Percentiles rank a stretch among this genome's conserved stretches.
Evolutionary conservation across 1,139 yeast species (phyloP).

Genomic region (Hansenula lynferdii): DNA sequence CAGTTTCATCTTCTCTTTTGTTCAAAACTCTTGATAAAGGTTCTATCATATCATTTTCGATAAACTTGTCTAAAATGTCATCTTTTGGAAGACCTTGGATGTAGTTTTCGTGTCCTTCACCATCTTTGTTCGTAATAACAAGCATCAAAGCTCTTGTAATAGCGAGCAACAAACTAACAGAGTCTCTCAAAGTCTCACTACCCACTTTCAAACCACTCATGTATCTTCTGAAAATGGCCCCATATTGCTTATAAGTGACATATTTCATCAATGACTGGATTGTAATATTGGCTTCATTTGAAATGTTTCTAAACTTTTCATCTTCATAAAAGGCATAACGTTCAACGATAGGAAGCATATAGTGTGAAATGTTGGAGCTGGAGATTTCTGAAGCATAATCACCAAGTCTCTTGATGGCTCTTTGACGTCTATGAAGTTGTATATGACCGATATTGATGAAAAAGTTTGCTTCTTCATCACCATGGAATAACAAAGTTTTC

Average conservation of each 20-base stretch:
- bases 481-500: conserved; percentile 56
- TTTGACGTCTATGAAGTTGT: conserved; percentile 80
- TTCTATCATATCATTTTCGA: conserved; percentile 58
- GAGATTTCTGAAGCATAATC: conserved; percentile 37
- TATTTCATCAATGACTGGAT: conserved; percentile 55
- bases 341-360: conserved; percentile 80
- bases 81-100: conserved; percentile 31
- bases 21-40: conserved; percentile 55
- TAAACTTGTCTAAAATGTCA: conserved; percentile 44
- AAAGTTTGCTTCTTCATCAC: conserved; percentile 83
- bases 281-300: conserved; percentile 66
- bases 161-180: conserved; percentile 60
- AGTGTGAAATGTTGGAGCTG: conserved; percentile 67
- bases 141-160: conserved; percentile 50
- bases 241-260: conserved; percentile 77
- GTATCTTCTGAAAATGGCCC: conserved; percentile 70
- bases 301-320: conserved; percentile 59
- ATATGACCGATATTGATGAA: conserved; percentile 79
- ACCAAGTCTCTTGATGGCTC: conserved; percentile 66
- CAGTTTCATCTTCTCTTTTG: conserved; percentile 71
- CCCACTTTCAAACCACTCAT: conserved; percentile 49
- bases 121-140: conserved; percentile 22
- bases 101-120: conserved; percentile 5
- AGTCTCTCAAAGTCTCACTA: conserved; percentile 50
- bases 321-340: conserved; percentile 55